Conservation (phyloP, 176 grass and related monocot species). For the Carex scoparia region DNA sequence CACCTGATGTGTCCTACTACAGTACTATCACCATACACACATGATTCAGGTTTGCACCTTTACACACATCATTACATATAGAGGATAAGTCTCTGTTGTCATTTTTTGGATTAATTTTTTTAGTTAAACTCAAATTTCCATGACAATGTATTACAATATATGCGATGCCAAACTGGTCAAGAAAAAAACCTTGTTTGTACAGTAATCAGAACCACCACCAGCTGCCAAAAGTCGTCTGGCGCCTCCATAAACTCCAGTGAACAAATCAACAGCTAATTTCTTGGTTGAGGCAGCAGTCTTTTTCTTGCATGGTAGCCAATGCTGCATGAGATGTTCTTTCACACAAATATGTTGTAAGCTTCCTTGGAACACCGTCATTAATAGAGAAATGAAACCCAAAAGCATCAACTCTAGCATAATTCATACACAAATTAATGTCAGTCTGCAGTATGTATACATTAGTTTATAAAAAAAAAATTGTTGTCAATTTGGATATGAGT, state of each 20-base stretch:
- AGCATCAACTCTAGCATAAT: slow-evolving; percentile 39
- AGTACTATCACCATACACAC: neutral
- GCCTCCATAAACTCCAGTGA: neutral
- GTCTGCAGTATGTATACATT: neutral
- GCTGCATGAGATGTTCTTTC: neutral
- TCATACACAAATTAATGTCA: neutral
- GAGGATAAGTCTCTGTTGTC: no score
- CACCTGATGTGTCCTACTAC: neutral
- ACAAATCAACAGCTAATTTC: slow-evolving; percentile 1
- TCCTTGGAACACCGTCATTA: slow-evolving; percentile 40
- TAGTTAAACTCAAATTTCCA: neutral
- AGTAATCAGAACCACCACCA: neutral
- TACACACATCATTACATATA: no score
- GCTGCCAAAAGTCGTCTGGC: slow-evolving; percentile 27
- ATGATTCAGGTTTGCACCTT: neutral
- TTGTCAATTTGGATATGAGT: neutral
- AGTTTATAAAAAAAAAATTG: neutral
- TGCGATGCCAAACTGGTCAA: neutral
- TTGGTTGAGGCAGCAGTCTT: neutral
- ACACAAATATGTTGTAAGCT: slow-evolving; percentile 29
- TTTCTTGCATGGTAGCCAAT: slow-evolving; percentile 33
- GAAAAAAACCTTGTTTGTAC: slow-evolving; percentile 30
- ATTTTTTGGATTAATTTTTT: no score
- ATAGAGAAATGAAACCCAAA: slow-evolving; percentile 43
- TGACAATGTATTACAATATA: neutral